Conservation (phyloP, 768 basidiomycete genomes). For the Leccinum uliginosum region DNA sequence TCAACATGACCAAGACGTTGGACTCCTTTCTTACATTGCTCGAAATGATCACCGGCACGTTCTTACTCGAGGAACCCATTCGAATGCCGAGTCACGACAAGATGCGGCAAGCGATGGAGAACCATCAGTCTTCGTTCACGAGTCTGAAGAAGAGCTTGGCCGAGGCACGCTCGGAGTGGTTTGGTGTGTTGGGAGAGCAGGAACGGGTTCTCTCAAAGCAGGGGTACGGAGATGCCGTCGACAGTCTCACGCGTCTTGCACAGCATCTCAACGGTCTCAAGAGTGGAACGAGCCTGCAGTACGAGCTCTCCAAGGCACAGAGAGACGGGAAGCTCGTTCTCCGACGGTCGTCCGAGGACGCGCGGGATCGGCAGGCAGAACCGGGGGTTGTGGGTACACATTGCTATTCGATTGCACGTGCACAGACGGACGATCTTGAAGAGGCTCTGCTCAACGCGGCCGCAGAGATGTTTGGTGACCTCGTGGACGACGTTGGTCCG, state of each 20-base stretch:
- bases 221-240: slow-evolving; percentile 84
- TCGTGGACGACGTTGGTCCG: slow-evolving; percentile 76
- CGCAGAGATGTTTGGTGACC: slow-evolving; percentile 70
- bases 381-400: slow-evolving; percentile 20
- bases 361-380: slow-evolving; percentile 13
- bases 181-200: slow-evolving; percentile 28
- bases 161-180: slow-evolving; percentile 87
- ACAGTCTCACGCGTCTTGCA: slow-evolving; percentile 81
- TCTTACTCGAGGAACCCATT: slow-evolving; percentile 72
- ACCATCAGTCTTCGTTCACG: slow-evolving; percentile 88
- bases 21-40: slow-evolving; percentile 88
- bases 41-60: slow-evolving; percentile 74
- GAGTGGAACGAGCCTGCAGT: slow-evolving; percentile 78
- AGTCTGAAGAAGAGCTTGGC: slow-evolving; percentile 79
- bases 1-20: slow-evolving; percentile 79
- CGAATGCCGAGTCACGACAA: slow-evolving; percentile 54
- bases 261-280: slow-evolving; percentile 92
- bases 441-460: slow-evolving; percentile 42
- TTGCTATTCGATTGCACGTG: slow-evolving; percentile 27
- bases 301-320: slow-evolving; percentile 68
- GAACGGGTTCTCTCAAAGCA: slow-evolving; percentile 33
- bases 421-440: slow-evolving; percentile 42
- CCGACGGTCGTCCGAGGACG: slow-evolving; percentile 11
- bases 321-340: slow-evolving; percentile 41
- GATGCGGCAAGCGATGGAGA: slow-evolving; percentile 74